Conservation (phyloP, 768 basidiomycete genomes). For the Lactarius psammicola region DNA sequence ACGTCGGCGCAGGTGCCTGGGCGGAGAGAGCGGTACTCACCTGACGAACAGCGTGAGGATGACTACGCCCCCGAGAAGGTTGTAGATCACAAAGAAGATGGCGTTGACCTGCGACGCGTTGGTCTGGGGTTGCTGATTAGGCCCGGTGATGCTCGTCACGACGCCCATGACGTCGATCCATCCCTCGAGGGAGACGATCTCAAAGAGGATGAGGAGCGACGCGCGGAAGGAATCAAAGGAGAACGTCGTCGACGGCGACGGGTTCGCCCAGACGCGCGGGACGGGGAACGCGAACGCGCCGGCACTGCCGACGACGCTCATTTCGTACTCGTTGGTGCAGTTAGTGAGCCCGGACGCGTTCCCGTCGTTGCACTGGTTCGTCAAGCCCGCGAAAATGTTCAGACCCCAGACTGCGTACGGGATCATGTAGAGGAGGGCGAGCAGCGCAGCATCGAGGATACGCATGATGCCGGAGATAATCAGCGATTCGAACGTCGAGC, state of each 20-base stretch:
- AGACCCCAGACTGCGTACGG: conserved; percentile 93
- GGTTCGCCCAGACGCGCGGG: conserved; percentile 89
- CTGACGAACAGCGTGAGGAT: conserved; percentile 90
- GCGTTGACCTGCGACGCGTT: conserved; percentile 81
- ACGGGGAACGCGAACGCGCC: conserved; percentile 64
- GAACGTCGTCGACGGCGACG: conserved; percentile 78
- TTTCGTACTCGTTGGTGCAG: conserved; percentile 74
- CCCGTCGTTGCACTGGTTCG: conserved; percentile 82
- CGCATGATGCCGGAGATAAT: conserved; percentile 83
- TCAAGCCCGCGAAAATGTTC: conserved; percentile 84
- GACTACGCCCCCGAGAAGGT: conserved; percentile 85
- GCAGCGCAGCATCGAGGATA: conserved; percentile 85
- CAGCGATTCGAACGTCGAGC: conserved; percentile 80
- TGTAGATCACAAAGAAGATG: conserved; percentile 89
- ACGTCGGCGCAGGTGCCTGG: background rate
- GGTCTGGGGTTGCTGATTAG: conserved; percentile 62
- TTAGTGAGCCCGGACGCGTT: conserved; percentile 51
- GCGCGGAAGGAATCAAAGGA: conserved; percentile 85
- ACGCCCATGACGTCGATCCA: conserved; percentile 93
- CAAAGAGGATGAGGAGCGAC: conserved; percentile 88
- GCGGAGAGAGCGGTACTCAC: conserved; percentile 41
- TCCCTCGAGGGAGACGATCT: conserved; percentile 93
- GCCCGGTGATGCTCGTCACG: conserved; percentile 74
- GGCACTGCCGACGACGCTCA: conserved; percentile 52
- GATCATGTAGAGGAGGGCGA: conserved; percentile 89